Evolutionary conservation across 306 rosid species (phyloP), one percentile per base, ranked within the genome.

Genomic region (Citrullus mucosospermus): DNA sequence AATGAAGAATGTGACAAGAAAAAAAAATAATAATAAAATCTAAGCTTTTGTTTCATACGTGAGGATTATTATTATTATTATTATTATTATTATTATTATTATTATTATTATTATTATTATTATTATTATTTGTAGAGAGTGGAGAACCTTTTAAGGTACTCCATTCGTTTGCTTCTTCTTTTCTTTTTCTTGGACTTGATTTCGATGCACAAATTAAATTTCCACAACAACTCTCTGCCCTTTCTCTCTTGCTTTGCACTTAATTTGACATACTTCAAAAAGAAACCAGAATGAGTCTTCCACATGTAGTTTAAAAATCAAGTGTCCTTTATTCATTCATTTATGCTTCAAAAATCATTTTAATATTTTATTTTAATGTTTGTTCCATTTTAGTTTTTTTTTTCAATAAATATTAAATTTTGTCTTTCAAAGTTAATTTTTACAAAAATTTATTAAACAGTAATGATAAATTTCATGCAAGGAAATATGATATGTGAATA

Each of bases 121-220:
- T 50, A 53, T 53, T 53, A 50, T 50, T 50, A 72, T 1, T 41
- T 15, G 57, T 36, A n/a, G 36, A 22, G n/a, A 41, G 6, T 15
- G 48, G 78, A 54, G 48, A 73, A 73, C 9, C 78, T 73, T 73
- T 73, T 73, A 73, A 73, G 78, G 78, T 73, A 72, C 77, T 72
- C 61, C 41, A 72, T 48, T 72, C 3, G 77, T 30, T 72, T 72
- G 77, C 61, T 72, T 72, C 76, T 20, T 70, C 75, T 44, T 69
- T 41, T 10, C 2, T 38, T 62, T 17, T 34, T 8, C 9, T 53
- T 53, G 15, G 15, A 6, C 41, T 67, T 41, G 32, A 38, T 67
- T 39, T 39, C 4, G 57, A 70, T 46, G 58, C 76, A 70, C 11
- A 70, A 46, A 70, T 70, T 46, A 70, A 41, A 41, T 8, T 39